Percentiles rank a stretch among this genome's conserved stretches.
These are phyloP conservation scores for Russula olivacea DNA, from an alignment of 768 basidiomycete genomes.

Conservation along the genomic window DNA sequence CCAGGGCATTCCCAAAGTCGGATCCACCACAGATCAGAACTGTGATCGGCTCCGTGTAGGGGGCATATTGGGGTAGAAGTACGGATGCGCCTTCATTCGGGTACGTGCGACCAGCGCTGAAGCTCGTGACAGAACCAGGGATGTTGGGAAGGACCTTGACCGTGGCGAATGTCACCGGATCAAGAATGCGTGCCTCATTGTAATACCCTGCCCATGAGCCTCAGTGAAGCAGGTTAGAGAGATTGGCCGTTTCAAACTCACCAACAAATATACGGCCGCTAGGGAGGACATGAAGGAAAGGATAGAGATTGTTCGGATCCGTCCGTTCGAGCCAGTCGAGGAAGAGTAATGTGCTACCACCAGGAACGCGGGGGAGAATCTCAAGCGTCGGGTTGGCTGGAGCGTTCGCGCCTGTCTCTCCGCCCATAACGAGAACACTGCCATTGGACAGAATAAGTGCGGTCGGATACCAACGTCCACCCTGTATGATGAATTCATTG, in stretches of 20 bases:
- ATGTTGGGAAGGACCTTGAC: conserved; percentile 58
- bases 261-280: conserved; percentile 66
- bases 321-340: conserved; percentile 66
- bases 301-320: conserved; percentile 77
- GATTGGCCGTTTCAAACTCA: conserved; percentile 31
- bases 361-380: conserved; percentile 58
- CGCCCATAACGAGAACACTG: conserved; percentile 66
- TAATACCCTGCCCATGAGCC: conserved; percentile 49
- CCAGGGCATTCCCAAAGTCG: conserved; percentile 48
- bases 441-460: conserved; percentile 69
- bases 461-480: conserved; percentile 67
- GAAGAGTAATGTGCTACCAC: conserved; percentile 54
- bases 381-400: conserved; percentile 64
- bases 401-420: conserved; percentile 69
- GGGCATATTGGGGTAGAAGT: conserved; percentile 61
- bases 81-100: conserved; percentile 69
- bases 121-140: conserved; percentile 67
- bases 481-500: conserved; percentile 31
- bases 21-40: conserved; percentile 76
- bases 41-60: conserved; percentile 67
- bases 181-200: conserved; percentile 73
- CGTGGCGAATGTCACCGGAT: conserved; percentile 61
- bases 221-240: background rate
- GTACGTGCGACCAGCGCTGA: conserved; percentile 70
- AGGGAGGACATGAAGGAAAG: conserved; percentile 68